A percentile compares a stretch with the other conserved stretches of the same genome.
Evolutionary conservation across 352 stramenopile genomes (phyloP).

Genomic region (Phytopythium ostracodes): DNA sequence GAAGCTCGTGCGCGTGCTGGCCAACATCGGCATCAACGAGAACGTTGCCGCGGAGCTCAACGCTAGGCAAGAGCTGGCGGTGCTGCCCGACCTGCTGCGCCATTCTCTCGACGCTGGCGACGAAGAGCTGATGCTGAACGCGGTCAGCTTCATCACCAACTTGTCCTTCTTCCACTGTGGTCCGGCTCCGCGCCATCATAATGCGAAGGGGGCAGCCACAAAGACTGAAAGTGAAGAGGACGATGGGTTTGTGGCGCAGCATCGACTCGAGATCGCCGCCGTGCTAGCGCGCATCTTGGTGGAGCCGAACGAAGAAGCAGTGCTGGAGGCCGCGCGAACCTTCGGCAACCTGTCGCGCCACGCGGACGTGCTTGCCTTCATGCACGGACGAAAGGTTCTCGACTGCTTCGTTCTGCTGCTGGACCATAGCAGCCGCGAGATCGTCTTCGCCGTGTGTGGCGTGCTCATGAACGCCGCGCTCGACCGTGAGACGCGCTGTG

Average conservation of each 20-base stretch:
- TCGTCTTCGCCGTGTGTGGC: slow-evolving; percentile 76
- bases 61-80: slow-evolving; percentile 19
- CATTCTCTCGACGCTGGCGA: slow-evolving; percentile 23
- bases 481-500: slow-evolving; percentile 29
- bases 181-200: background rate
- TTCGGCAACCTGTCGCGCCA: slow-evolving; percentile 86
- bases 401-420: slow-evolving; percentile 72
- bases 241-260: slow-evolving; percentile 37
- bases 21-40: slow-evolving; percentile 80
- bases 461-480: slow-evolving; percentile 84
- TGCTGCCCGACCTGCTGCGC: slow-evolving; percentile 45
- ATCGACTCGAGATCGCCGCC: slow-evolving; percentile 35
- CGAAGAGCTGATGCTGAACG: slow-evolving; percentile 88
- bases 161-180: slow-evolving; percentile 64
- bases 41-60: slow-evolving; percentile 52
- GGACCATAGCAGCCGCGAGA: slow-evolving; percentile 69
- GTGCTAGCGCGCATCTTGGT: slow-evolving; percentile 50
- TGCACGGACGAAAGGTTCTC: slow-evolving; percentile 56
- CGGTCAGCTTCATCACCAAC: slow-evolving; percentile 86
- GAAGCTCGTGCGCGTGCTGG: slow-evolving; percentile 75
- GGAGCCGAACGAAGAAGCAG: slow-evolving; percentile 75
- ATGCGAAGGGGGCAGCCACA: background rate
- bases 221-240: background rate
- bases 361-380: slow-evolving; percentile 50
- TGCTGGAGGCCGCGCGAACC: slow-evolving; percentile 74